phyloP scores from a whole-genome alignment of 2,329 filamentous ascomycete genomes.

The Venturia asperata region DNA sequence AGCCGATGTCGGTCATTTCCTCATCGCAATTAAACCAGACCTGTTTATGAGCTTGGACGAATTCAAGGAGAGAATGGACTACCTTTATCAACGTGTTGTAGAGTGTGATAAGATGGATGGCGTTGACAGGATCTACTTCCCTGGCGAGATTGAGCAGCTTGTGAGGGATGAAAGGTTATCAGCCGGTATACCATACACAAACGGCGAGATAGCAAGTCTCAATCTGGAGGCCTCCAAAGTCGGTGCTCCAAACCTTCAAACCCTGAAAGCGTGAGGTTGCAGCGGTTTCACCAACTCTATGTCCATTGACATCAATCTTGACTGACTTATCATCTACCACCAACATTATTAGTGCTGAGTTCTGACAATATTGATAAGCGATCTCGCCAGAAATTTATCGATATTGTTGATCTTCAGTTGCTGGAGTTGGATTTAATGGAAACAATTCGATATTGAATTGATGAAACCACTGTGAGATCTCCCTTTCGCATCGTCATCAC shows the following conservation, averaged over 20 bases:
- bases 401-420: too few relatives aligned
- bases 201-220: conserved; percentile 43
- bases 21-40: conserved; percentile 66
- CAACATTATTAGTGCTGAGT: too few relatives aligned
- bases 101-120: conserved; percentile 46
- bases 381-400: too few relatives aligned
- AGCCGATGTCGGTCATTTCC: conserved; percentile 67
- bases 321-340: too few relatives aligned
- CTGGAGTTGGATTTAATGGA: too few relatives aligned
- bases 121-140: conserved; percentile 51
- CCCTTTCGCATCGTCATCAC: too few relatives aligned
- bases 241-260: conserved; percentile 27
- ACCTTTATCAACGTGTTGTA: conserved; percentile 49
- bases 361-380: too few relatives aligned
- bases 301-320: background rate
- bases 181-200: conserved; percentile 44
- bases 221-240: conserved; percentile 45
- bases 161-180: conserved; percentile 36
- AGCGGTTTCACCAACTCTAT: background rate
- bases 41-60: conserved; percentile 65
- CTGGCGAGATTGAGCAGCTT: conserved; percentile 50
- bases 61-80: conserved; percentile 58
- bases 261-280: background rate
- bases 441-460: too few relatives aligned
- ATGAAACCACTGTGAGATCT: too few relatives aligned